phyloP scores from a whole-genome alignment of 2,329 filamentous ascomycete genomes.

The Paecilomyces formosus region DNA sequence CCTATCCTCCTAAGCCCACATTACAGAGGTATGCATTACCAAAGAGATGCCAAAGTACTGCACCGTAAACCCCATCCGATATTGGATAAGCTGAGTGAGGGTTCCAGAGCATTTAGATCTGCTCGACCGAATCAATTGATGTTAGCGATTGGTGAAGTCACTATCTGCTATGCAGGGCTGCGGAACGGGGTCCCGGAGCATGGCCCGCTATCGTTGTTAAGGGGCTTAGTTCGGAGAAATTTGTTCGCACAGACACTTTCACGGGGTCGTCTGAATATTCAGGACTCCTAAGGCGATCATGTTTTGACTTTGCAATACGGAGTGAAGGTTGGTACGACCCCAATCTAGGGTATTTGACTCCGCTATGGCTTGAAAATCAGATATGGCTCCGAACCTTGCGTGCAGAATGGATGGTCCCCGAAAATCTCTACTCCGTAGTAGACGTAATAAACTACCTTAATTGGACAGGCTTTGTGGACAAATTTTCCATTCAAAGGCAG shows the following conservation, averaged over 20 bases:
- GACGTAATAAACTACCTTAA: not conserved
- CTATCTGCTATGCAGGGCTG: not conserved
- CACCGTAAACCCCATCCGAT: not conserved
- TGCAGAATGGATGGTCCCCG: not conserved
- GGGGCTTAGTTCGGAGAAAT: not conserved
- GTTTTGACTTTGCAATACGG: not conserved
- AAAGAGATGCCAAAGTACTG: not conserved
- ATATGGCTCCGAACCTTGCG: not conserved
- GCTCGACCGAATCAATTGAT: not conserved
- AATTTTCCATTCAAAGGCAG: not conserved
- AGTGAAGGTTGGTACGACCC: not conserved
- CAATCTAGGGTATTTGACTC: not conserved
- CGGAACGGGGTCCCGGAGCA: not conserved
- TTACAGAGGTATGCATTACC: not conserved
- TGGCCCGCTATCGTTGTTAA: not conserved
- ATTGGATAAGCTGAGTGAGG: not conserved
- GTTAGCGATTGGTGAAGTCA: not conserved
- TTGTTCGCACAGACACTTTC: not conserved
- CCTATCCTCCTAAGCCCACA: not conserved
- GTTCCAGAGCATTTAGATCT: not conserved
- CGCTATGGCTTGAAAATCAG: not conserved
- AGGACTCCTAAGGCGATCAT: not conserved
- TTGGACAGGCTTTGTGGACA: not conserved
- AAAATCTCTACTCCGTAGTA: not conserved
- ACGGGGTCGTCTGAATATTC: not conserved